Evolutionary conservation across 1,284 basidiomycete genomes (phyloP), one percentile per base, ranked within the genome.

Genomic region (Neotropicomus parvogracilis): DNA sequence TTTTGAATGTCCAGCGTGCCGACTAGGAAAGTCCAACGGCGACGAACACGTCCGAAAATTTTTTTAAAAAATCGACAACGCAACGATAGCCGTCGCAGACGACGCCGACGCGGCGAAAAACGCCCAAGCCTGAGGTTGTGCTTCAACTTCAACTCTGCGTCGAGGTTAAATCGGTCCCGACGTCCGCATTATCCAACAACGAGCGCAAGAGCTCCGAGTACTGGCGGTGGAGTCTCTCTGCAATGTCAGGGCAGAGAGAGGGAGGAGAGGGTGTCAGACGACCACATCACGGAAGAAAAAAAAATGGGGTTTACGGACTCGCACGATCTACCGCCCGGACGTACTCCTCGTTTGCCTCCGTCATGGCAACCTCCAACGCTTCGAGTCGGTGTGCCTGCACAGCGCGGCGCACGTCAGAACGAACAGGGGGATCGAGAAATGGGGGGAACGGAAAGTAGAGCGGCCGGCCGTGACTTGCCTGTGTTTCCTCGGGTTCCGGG

Each of bases 331-430:
- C 77, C 2, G 86, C 87, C 24, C 70, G 69, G 9, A 75, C 63
- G 55, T 92, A 92, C 47, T 91, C 87, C 33, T 75, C 76, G 57
- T 92, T 91, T 0, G 81, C 86, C 7, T 68, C 57, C 13, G 73
- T 70, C 81, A 90, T 83, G 59, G 89, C 80, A 8, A 75, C 70
- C 60, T 88, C 83, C 7, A 90, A 66, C 0, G 60, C 65, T 58
- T 80, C 70, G 7, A 92, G 67, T 24, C 87, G 74, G 55, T 72
- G 71, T 1, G 84, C 84, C 86, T 89, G 29, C 1, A 12, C 28
- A 32, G 19, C 6, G 21, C 5, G 20, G 6, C 6, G 19, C 4
- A 21, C 19, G 33, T 32, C 24, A 38, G 37, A 10, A 24, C 17
- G 10, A 19, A 13, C 19, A 14, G 17, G 12, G 6, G n/a, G n/a